Percentiles rank a stretch among this genome's conserved stretches.
Conservation (phyloP, 2,329 filamentous ascomycete genomes). For the Orbilia brochopaga region DNA sequence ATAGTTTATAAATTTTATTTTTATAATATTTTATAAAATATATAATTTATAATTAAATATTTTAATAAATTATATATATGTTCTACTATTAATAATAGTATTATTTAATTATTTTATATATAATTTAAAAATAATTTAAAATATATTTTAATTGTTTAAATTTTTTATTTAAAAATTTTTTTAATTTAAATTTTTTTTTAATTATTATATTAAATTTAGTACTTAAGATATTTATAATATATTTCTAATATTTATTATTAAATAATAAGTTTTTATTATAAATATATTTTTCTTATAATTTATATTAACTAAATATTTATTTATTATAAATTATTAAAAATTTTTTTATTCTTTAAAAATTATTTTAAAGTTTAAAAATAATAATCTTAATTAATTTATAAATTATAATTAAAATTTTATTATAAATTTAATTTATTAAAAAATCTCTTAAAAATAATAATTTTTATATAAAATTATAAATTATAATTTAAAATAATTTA, state of each 20-base stretch:
- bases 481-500: background rate
- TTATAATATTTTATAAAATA: background rate
- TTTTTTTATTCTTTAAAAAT: background rate
- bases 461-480: slow-evolving; percentile 8
- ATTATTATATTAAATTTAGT: slow-evolving; percentile 1
- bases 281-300: background rate
- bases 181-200: background rate
- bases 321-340: slow-evolving; percentile 2
- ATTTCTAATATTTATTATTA: slow-evolving; percentile 2
- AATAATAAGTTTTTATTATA: background rate
- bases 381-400: slow-evolving; percentile 7
- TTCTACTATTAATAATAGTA: background rate
- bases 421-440: background rate
- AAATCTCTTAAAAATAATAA: slow-evolving; percentile 10
- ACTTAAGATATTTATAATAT: slow-evolving; percentile 17
- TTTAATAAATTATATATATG: background rate
- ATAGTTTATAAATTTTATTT: background rate
- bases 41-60: background rate
- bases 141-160: background rate
- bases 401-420: background rate
- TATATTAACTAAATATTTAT: background rate
- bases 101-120: background rate
- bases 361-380: background rate
- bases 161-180: background rate
- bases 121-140: background rate